Evolutionary conservation across 1,284 basidiomycete genomes (phyloP), one percentile per base, ranked within the genome.

Genomic region (Cystobasidium slooffiae): DNA sequence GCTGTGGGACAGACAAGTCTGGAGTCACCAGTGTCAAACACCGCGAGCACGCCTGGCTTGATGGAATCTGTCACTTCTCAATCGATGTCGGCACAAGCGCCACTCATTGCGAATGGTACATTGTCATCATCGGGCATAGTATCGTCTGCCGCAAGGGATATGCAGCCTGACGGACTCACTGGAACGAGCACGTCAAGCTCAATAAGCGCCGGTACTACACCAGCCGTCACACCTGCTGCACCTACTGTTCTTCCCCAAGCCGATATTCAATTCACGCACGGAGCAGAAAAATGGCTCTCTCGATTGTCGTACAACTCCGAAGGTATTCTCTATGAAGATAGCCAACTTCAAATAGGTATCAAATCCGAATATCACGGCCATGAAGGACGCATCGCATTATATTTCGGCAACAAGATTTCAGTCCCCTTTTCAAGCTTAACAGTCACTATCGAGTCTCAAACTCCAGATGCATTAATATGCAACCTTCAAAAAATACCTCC

Each of bases 321-420:
- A 77, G 97, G 97, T 59, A 89, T 99, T 31, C 86, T 99, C 18
- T 99, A 93, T 83, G 97, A 99, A 76, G 97, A 99, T 80, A 88
- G 91, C 16, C 92, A 96, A 83, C 87, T 99, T 46, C 96, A 98
- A 82, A 89, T 99, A 76, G 97, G 96, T 39, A 84, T 99, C 85
- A 99, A 99, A 84, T 93, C 94, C 59, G 90, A 95, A 80, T 99
- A 93, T 82, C 95, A 97, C 82, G 91, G 91, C 14, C 89, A 94
- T 78, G 87, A 93, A 47, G 96, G 96, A 16, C 92, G 96, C 78
- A 82, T 99, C 55, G 92, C 94, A 22, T 85, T 99, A 41, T 99
- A 96, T 84, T 88, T 99, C 78, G 95, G 96, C 78, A 99, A 99
- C 87, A 99, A 99, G 83, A 86, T 96, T 66, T 75, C 78, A 16